phyloP scores from a whole-genome alignment of 371 early-diverging fungal genomes.

The Basidiobolus meristosporus region DNA sequence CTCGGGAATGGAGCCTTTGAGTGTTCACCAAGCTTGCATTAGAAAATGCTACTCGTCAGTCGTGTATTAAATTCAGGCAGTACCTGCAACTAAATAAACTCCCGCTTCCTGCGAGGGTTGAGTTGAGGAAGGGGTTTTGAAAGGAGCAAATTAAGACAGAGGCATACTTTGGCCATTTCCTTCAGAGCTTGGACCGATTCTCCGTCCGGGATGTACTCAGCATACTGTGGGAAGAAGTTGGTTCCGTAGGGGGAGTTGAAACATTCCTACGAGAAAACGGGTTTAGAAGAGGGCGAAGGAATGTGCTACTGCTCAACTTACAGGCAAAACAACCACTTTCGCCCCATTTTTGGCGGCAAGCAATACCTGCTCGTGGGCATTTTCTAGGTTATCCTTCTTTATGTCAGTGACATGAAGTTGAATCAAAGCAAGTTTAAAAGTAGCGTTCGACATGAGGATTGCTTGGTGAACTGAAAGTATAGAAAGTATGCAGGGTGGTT shows the following conservation, averaged over 20 bases:
- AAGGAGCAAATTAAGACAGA: too few relatives aligned
- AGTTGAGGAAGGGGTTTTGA: background rate
- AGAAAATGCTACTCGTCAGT: too few relatives aligned
- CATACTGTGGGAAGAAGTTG: slow-evolving; percentile 59
- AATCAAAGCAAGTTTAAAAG: slow-evolving; percentile 46
- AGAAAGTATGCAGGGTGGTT: too few relatives aligned
- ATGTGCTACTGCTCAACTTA: too few relatives aligned
- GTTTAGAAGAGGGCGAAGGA: too few relatives aligned
- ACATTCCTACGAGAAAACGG: slow-evolving; percentile 30
- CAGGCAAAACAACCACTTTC: slow-evolving; percentile 72
- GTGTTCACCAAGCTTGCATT: slow-evolving; percentile 1
- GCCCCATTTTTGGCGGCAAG: slow-evolving; percentile 69
- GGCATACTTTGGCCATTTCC: slow-evolving; percentile 47
- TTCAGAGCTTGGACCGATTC: slow-evolving; percentile 43
- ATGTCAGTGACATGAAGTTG: slow-evolving; percentile 55
- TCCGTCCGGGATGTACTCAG: slow-evolving; percentile 36
- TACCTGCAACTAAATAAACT: slow-evolving; percentile 52
- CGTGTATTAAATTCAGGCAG: too few relatives aligned
- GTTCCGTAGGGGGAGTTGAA: slow-evolving; percentile 94
- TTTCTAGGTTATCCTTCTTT: slow-evolving; percentile 58
- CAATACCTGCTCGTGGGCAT: slow-evolving; percentile 53
- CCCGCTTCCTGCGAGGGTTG: slow-evolving; percentile 32
- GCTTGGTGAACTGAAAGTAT: too few relatives aligned
- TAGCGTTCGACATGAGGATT: too few relatives aligned
- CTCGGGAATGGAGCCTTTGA: slow-evolving; percentile 81